These are phyloP conservation scores for Fomitopsis pinicola DNA, from an alignment of 1,284 basidiomycete genomes.

Conservation along the genomic window DNA sequence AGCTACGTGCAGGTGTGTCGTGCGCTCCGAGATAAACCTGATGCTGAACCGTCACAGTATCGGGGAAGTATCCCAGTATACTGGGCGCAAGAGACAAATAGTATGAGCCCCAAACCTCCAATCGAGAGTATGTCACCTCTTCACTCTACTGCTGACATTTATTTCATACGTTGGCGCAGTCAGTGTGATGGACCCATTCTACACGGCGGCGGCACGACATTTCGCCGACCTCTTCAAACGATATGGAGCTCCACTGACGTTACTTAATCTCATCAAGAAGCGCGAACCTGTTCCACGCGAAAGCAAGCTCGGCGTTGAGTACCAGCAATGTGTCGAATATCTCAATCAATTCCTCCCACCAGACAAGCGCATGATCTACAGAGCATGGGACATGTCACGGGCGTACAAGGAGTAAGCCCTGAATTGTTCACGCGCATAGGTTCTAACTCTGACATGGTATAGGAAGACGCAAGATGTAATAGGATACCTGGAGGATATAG, in stretches of 20 bases:
- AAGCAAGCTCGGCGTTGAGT: conserved; percentile 90
- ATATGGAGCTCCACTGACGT: conserved; percentile 89
- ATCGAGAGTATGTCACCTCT: conserved; percentile 75
- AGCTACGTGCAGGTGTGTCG: conserved; percentile 81
- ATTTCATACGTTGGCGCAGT: conserved; percentile 45
- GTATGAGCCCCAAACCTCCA: conserved; percentile 89
- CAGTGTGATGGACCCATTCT: conserved; percentile 94
- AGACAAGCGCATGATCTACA: conserved; percentile 85
- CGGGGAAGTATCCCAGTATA: conserved; percentile 94
- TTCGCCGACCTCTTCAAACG: conserved; percentile 91
- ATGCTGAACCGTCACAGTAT: conserved; percentile 49
- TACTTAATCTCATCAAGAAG: conserved; percentile 95
- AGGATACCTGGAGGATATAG: conserved; percentile 91
- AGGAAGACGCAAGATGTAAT: conserved; percentile 97
- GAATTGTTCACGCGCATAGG: neutral
- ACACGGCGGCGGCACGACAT: conserved; percentile 88
- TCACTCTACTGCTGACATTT: neutral
- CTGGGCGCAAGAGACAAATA: conserved; percentile 93
- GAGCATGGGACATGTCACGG: conserved; percentile 95
- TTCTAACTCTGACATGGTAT: conserved; percentile 5
- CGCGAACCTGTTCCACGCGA: conserved; percentile 82
- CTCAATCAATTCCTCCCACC: conserved; percentile 93
- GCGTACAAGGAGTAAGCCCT: conserved; percentile 77
- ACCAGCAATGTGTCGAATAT: conserved; percentile 89
- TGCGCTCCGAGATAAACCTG: neutral